Evolutionary conservation across 2,329 filamentous ascomycete genomes (phyloP).

Genomic region (Epichloe amarillans): DNA sequence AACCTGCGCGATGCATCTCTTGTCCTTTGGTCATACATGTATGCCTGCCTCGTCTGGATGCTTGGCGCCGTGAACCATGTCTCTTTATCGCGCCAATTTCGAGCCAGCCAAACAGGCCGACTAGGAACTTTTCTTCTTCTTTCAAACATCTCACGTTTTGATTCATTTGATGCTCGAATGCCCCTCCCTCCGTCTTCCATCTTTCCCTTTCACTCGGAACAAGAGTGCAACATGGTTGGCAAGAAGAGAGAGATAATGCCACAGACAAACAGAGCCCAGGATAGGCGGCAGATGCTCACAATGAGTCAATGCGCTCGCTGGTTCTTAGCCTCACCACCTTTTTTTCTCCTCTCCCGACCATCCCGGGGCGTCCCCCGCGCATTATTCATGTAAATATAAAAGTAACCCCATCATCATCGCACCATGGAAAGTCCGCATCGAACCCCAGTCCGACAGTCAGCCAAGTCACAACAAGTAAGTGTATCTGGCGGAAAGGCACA

Average conservation of each 20-base stretch:
- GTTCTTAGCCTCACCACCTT: not conserved
- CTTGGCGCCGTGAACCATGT: not conserved
- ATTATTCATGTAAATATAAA: not conserved
- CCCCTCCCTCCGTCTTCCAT: not conserved
- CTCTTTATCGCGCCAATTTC: slow-evolving; percentile 3
- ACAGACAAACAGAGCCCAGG: no score
- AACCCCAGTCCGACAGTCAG: not conserved
- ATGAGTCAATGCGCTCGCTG: not conserved
- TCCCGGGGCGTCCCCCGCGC: not conserved
- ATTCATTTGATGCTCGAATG: not conserved
- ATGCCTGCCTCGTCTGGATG: no score
- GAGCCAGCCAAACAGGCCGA: not conserved
- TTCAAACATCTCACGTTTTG: no score
- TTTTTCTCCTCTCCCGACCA: not conserved
- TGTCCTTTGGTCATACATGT: no score
- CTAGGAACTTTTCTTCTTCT: no score
- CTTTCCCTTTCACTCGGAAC: not conserved
- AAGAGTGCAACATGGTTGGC: not conserved
- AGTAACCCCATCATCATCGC: not conserved
- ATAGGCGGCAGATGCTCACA: not conserved
- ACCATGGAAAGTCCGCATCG: not conserved
- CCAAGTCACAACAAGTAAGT: not conserved
- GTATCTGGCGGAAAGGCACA: not conserved
- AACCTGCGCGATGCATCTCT: no score
- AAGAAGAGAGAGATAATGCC: no score